These are phyloP conservation scores for Symbiotaphrina buchneri DNA, from an alignment of 495 filamentous ascomycete genomes.

Conservation along the genomic window DNA sequence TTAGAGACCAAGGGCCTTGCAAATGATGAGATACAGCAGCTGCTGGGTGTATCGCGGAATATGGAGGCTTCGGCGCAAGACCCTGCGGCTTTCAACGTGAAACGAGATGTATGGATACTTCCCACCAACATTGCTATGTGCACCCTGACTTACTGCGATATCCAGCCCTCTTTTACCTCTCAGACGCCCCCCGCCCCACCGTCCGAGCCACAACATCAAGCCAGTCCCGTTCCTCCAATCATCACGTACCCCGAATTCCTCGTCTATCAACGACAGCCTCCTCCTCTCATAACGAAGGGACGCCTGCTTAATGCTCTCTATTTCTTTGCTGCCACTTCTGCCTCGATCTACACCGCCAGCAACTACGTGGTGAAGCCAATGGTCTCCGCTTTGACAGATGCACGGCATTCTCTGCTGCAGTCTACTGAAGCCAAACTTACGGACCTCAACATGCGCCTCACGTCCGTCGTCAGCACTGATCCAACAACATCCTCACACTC, in stretches of 20 bases:
- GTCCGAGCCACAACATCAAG: constrained; percentile 19
- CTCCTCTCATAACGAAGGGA: constrained; percentile 55
- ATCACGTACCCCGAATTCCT: constrained; percentile 97
- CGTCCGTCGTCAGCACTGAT: constrained; percentile 12
- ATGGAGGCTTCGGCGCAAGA: no score
- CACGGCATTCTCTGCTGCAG: constrained; percentile 80
- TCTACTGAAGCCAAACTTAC: constrained; percentile 33
- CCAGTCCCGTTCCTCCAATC: constrained; percentile 66
- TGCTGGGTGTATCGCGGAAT: constrained; percentile 21
- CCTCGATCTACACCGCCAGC: constrained; percentile 57
- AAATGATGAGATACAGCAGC: constrained; percentile 34
- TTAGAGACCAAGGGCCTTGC: constrained; percentile 59
- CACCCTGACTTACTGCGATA: no score
- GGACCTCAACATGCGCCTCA: no score
- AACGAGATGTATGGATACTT: no score
- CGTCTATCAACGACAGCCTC: constrained; percentile 34
- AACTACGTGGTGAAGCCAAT: constrained; percentile 70
- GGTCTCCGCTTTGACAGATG: constrained; percentile 44
- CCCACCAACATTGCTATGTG: no score
- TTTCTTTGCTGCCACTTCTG: constrained; percentile 42
- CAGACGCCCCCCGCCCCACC: constrained; percentile 1
- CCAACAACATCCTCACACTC: constrained; percentile 7
- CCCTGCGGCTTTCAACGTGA: no score
- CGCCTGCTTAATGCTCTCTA: constrained; percentile 62
- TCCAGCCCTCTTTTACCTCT: no score